phyloP scores from a whole-genome alignment of 179 eudicot species.

The Nepenthes alata region DNA sequence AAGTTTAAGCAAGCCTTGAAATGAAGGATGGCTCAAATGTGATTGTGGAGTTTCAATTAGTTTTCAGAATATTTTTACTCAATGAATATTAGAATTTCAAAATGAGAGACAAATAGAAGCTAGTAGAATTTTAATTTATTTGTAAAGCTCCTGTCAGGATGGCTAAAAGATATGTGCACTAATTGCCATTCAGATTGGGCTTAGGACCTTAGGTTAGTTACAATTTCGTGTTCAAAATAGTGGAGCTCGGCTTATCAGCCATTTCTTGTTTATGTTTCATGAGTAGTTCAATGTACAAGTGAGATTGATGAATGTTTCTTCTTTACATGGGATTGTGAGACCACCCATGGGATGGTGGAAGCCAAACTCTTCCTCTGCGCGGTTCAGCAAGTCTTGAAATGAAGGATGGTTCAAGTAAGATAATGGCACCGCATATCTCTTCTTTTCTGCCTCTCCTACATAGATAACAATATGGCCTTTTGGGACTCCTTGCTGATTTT shows the following conservation, averaged over 20 bases:
- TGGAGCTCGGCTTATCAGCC: too few species aligned
- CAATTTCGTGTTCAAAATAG: too few species aligned
- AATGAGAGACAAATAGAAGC: too few species aligned
- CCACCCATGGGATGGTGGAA: conserved; percentile 21
- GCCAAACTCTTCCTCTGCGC: conserved; percentile 25
- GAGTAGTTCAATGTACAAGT: not conserved
- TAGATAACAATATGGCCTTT: conserved; percentile 34
- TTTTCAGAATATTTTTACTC: not conserved
- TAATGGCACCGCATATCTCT: conserved; percentile 27
- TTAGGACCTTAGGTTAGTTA: conserved; percentile 4
- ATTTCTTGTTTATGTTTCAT: conserved; percentile 16
- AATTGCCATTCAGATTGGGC: too few species aligned
- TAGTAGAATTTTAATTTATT: too few species aligned
- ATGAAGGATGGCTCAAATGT: conserved; percentile 7
- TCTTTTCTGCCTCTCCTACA: conserved; percentile 28
- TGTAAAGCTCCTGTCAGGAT: too few species aligned
- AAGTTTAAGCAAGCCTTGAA: conserved; percentile 9
- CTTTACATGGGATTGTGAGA: conserved; percentile 6
- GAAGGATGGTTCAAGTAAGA: conserved; percentile 26
- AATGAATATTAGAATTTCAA: too few species aligned
- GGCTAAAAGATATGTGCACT: too few species aligned
- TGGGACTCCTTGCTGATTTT: conserved; percentile 18
- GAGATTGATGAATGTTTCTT: conserved; percentile 6
- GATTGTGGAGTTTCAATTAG: conserved; percentile 7
- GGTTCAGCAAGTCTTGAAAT: conserved; percentile 15